phyloP scores from a whole-genome alignment of 2,329 filamentous ascomycete species.

The Plectosphaerella sp. region DNA sequence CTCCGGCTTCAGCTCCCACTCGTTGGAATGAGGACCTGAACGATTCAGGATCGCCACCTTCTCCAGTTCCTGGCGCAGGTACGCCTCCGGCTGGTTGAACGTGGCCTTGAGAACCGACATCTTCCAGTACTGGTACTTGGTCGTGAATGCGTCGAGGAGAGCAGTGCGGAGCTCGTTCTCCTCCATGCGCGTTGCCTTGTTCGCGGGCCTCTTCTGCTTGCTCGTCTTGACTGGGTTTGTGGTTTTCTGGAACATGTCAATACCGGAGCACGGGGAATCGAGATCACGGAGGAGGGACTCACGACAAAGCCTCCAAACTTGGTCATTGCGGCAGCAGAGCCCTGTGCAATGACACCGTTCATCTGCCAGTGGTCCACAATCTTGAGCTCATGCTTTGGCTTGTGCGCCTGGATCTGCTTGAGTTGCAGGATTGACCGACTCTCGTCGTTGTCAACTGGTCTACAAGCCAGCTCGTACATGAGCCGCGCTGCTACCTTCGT shows the following conservation, averaged over 20 bases:
- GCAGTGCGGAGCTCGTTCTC: slow-evolving; percentile 83
- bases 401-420: slow-evolving; percentile 39
- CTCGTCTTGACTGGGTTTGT: slow-evolving; percentile 32
- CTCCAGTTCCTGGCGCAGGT: slow-evolving; percentile 79
- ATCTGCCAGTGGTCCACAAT: slow-evolving; percentile 47
- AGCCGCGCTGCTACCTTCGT: slow-evolving; percentile 71
- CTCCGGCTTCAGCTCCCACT: slow-evolving; percentile 75
- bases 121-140: slow-evolving; percentile 75
- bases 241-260: slow-evolving; percentile 42
- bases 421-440: slow-evolving; percentile 28
- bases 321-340: slow-evolving; percentile 45
- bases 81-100: slow-evolving; percentile 87
- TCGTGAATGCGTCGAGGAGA: slow-evolving; percentile 77
- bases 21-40: slow-evolving; percentile 77
- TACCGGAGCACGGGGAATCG: neutral
- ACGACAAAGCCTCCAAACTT: slow-evolving; percentile 54
- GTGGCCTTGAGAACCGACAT: slow-evolving; percentile 14
- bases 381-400: slow-evolving; percentile 43
- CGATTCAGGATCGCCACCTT: slow-evolving; percentile 80
- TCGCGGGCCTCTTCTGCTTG: slow-evolving; percentile 62
- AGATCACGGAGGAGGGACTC: slow-evolving; percentile 23
- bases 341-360: slow-evolving; percentile 52
- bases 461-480: slow-evolving; percentile 64
- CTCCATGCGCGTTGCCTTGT: slow-evolving; percentile 87
- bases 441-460: slow-evolving; percentile 29